Evolutionary conservation across 208 protist species (phyloP), one percentile per base, ranked within the genome.

Genomic region (Phytomonas sp.): DNA sequence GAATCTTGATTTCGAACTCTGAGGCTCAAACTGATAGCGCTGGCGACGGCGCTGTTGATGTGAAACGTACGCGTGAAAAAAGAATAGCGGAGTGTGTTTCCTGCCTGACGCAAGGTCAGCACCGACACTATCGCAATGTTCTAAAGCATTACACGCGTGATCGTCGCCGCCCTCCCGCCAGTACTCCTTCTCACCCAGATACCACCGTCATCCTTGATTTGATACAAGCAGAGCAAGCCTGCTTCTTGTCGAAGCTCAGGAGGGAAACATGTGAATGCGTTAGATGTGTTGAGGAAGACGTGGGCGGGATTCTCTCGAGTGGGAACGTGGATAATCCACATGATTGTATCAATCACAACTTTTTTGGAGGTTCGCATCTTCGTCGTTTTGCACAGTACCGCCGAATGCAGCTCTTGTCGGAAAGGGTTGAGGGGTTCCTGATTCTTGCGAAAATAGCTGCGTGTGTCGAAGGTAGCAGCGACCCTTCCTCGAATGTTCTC

Each of bases 61-160:
- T 9, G 1, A n/a, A 28, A 23, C 31, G 36, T 0, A 43, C 33
- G 4, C 63, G 34, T 37, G 51, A 26, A 33, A 59, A 67, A 34
- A 29, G 43, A 28, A 68, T 79, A 8, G 11, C 51, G 17, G 79
- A 75, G 30, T 89, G 84, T 70, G 73, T 75, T 66, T 88, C 87
- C 28, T 89, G 80, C 60, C 67, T 93, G 2, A 90, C 87, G 28
- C 66, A 62, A 20, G 87, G 87, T 9, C 87, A 93, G 77, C 84
- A 90, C 59, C 76, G 40, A 33, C 82, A 81, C 40, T 93, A 90
- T 68, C 77, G 71, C 23, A 60, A 73, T 0, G 62, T 80, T 34
- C 66, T 93, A 43, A 17, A 72, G 17, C 69, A 71, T 40, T 84
- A 79, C 73, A 73, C 77, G 46, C 69, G 69, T 26, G 59, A 75